A percentile compares a stretch with the other conserved stretches of the same genome.
These are phyloP conservation scores for Cryptococcus hybrid DNA, from an alignment of 1,284 basidiomycete species.

Conservation along the genomic window DNA sequence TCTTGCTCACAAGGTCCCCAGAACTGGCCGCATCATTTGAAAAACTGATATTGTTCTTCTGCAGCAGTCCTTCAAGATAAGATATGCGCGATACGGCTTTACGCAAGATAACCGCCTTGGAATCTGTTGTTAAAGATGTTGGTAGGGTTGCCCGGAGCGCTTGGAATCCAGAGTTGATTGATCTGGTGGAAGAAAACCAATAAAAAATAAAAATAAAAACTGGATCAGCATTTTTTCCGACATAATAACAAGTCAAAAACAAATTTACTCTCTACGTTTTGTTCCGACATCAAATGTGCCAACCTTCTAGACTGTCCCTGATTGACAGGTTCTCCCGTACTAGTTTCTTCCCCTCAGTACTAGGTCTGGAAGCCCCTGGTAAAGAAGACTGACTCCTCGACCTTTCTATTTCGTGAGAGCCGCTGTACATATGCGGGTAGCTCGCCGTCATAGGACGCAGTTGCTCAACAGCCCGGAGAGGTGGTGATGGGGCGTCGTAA, in stretches of 20 bases:
- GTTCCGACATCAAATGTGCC: constrained; percentile 46
- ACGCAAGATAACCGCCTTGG: constrained; percentile 45
- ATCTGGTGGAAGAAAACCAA: constrained; percentile 21
- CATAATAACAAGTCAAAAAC: background rate
- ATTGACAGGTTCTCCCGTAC: constrained; percentile 11
- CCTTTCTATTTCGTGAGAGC: background rate
- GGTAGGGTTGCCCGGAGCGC: constrained; percentile 35
- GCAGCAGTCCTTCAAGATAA: constrained; percentile 33
- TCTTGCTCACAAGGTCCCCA: too few relatives aligned
- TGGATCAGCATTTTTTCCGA: too few relatives aligned
- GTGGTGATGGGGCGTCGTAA: constrained; percentile 15
- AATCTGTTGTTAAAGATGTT: constrained; percentile 35
- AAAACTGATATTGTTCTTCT: constrained; percentile 22
- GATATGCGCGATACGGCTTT: constrained; percentile 44
- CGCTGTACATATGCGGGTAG: background rate
- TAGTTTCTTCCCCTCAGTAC: background rate
- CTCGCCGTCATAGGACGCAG: background rate
- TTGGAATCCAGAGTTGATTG: constrained; percentile 45
- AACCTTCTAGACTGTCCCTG: constrained; percentile 37
- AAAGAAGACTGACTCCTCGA: constrained; percentile 13
- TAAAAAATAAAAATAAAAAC: background rate
- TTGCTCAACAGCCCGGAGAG: constrained; percentile 4
- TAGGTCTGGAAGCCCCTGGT: constrained; percentile 8
- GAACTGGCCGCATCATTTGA: background rate
- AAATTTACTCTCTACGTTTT: constrained; percentile 46